Evolutionary conservation across 345 rosid genomes (phyloP).

Genomic region (Clarkia xantiana): DNA sequence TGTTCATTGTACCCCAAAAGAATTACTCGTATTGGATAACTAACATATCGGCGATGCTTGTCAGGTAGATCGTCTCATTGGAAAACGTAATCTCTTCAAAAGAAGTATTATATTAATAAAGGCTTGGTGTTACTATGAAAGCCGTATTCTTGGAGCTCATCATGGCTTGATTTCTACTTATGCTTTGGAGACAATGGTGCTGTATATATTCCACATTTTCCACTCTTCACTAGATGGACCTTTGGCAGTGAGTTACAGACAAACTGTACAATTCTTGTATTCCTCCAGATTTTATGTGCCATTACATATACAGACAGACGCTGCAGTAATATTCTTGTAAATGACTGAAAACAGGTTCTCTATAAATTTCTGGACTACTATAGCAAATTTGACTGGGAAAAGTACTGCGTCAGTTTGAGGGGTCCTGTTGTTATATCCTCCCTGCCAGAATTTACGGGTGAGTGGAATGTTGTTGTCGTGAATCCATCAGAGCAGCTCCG

Average conservation of each 20-base stretch:
- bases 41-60: constrained; percentile 2
- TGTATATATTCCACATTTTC: constrained; percentile 69
- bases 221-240: constrained; percentile 64
- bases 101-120: constrained; percentile 73
- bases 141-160: constrained; percentile 84
- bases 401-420: constrained; percentile 64
- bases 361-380: constrained; percentile 80
- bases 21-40: neutral
- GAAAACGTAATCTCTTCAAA: constrained; percentile 66
- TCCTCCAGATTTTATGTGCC: constrained; percentile 6
- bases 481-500: neutral
- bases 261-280: neutral
- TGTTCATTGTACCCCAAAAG: neutral
- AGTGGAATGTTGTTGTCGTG: constrained; percentile 8
- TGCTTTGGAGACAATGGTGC: constrained; percentile 78
- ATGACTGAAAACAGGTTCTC: constrained; percentile 38
- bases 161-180: constrained; percentile 83
- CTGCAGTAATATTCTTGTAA: neutral
- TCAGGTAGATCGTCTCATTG: constrained; percentile 59
- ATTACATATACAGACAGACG: neutral
- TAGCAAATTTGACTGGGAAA: constrained; percentile 96
- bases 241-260: constrained; percentile 40
- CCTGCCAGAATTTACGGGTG: constrained; percentile 58
- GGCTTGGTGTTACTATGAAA: constrained; percentile 92
- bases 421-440: constrained; percentile 60